Conservation (phyloP, 2,329 filamentous ascomycete genomes). For the Alternaria gansuensis region DNA sequence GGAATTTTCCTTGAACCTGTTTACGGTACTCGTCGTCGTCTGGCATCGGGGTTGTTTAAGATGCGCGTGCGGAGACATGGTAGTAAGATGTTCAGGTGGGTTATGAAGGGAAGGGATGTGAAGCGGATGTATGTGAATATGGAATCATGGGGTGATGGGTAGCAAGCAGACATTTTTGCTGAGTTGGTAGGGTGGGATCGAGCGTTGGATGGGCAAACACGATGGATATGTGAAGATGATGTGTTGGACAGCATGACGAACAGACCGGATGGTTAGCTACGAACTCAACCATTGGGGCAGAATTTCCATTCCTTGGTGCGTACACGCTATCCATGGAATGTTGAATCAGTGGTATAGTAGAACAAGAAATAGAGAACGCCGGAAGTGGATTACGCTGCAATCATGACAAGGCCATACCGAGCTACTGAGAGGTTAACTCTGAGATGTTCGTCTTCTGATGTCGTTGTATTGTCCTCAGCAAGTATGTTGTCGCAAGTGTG, state of each 20-base stretch:
- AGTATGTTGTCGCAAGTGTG: background rate
- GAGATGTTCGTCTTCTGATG: background rate
- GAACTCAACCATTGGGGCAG: background rate
- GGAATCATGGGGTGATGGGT: background rate
- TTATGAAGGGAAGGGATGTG: background rate
- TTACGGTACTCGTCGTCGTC: conserved; percentile 22
- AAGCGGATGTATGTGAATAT: conserved; percentile 7
- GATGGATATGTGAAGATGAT: conserved; percentile 9
- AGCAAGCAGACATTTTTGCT: background rate
- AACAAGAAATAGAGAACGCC: background rate
- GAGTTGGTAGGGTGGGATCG: background rate
- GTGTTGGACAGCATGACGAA: background rate
- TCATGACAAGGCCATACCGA: background rate
- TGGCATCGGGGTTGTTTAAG: conserved; percentile 15
- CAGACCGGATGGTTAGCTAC: background rate
- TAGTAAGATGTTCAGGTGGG: background rate
- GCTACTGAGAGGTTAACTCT: background rate
- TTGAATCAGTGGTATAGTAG: background rate
- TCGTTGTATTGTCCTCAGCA: background rate
- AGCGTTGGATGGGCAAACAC: background rate
- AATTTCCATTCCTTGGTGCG: too few relatives aligned
- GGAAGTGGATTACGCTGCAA: background rate
- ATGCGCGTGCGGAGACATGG: background rate
- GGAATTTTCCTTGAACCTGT: conserved; percentile 27
- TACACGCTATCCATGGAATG: background rate